phyloP scores from a whole-genome alignment of 2,329 filamentous ascomycete genomes.

The Paraphaeosphaeria minitans region DNA sequence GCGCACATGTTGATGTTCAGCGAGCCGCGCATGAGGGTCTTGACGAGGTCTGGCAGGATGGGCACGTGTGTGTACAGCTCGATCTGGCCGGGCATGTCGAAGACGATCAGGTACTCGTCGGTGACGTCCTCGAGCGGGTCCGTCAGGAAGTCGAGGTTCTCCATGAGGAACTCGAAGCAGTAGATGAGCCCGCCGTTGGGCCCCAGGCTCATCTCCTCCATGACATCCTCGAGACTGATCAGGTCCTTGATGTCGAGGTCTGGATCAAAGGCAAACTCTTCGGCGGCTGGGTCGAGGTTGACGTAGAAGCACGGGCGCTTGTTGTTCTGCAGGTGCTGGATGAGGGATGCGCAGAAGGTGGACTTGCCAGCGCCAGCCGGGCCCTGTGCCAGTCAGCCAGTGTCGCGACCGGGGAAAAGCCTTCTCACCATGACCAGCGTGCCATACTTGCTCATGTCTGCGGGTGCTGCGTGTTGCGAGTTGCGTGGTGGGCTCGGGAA shows the following conservation, averaged over 20 bases:
- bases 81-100: conserved; percentile 99
- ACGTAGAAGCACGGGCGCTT: conserved; percentile 96
- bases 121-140: conserved; percentile 83
- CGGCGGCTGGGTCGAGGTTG: conserved; percentile 96
- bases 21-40: conserved; percentile 78
- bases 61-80: conserved; percentile 98
- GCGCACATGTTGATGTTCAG: conserved; percentile 92
- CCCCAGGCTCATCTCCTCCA: conserved; percentile 90
- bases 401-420: not conserved
- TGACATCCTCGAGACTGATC: conserved; percentile 91
- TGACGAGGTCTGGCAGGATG: conserved; percentile 82
- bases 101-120: conserved; percentile 95
- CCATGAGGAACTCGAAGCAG: conserved; percentile 94
- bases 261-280: conserved; percentile 87
- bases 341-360: conserved; percentile 92
- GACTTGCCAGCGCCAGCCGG: conserved; percentile 96
- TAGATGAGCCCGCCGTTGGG: conserved; percentile 94
- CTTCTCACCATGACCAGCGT: conserved; percentile 78
- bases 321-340: conserved; percentile 88
- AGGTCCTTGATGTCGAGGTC: conserved; percentile 96
- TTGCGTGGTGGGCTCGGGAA: conserved; percentile 10
- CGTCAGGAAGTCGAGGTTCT: conserved; percentile 90
- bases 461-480: conserved; percentile 12
- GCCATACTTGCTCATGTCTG: conserved; percentile 87
- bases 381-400: conserved; percentile 53